Evolutionary conservation across 768 basidiomycete species (phyloP), one percentile per base, ranked within the genome.

Genomic region (Sporobolomyces pararoseus): DNA sequence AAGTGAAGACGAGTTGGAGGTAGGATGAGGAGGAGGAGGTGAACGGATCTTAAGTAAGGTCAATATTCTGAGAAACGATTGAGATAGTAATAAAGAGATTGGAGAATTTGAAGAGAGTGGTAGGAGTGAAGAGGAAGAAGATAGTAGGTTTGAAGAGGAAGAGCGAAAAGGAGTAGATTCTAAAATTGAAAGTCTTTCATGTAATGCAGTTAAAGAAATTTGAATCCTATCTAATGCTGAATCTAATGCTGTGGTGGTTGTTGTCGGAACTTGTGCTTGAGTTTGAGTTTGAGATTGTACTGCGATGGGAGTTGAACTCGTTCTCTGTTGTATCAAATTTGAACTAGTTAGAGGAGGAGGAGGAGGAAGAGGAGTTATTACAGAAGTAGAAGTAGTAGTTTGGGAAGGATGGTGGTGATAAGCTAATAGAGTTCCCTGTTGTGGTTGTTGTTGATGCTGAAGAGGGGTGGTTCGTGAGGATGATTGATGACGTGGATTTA

Each of bases 161-260:
- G 39, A 42, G 9, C 39, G 39, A 42, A 17, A 42, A 42, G 39
- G 39, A 42, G 39, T 42, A 34, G 47, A 14, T 63, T 92, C 91
- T n/a, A 93, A 80, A 16, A 75, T 70, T 59, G 83, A 81, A 12
- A 83, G 77, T 34, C 91, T 86, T 78, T 92, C 90, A 12, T 84
- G 86, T 51, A 93, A 83, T 9, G 90, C 90, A 0, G 89, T 89
- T 25, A 93, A 80, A 71, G 91, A 88, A 0, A 86, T 85, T 78
- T 94, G 91, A 59, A 91, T 84, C 70, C 84, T 86, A 78, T 92
- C 89, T 25, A 93, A 81, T 0, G 89, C 89, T 53, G 84, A 84
- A 78, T 92, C 91, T 62, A 94, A 81, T 10, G 84, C 62, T 0
- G 69, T 37, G n/a, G 35, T 35, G 5, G 37, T 12, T 42, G 39